A percentile compares a stretch with the other conserved stretches of the same genome.
phyloP scores from a whole-genome alignment of 495 filamentous ascomycete genomes.

The Annulohypoxylon nitens region DNA sequence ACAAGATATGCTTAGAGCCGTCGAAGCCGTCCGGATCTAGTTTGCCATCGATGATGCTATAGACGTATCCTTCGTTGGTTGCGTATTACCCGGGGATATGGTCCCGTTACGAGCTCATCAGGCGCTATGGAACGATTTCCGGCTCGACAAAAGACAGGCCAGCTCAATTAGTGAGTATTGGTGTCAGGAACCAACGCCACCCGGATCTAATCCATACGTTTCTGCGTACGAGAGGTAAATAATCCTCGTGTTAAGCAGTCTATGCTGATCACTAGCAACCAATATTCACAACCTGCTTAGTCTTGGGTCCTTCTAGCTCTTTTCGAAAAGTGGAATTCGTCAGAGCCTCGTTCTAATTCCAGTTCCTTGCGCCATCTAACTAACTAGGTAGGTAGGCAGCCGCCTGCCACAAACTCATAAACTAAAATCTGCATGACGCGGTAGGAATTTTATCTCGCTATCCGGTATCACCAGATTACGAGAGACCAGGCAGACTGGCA shows the following conservation, averaged over 20 bases:
- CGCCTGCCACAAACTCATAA: conserved; percentile 25
- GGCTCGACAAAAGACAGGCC: conserved; percentile 23
- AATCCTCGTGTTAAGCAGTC: conserved; percentile 35
- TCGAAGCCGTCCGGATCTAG: conserved; percentile 27
- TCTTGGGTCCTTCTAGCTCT: conserved; percentile 27
- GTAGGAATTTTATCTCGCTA: conserved; percentile 21
- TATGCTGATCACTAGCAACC: conserved; percentile 27
- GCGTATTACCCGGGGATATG: conserved; percentile 12
- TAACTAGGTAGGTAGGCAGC: not conserved
- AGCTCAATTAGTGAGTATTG: conserved; percentile 20
- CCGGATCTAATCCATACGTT: conserved; percentile 14
- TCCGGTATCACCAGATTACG: conserved; percentile 20
- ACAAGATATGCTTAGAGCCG: conserved; percentile 26
- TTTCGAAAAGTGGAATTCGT: conserved; percentile 35
- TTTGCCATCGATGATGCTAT: conserved; percentile 16
- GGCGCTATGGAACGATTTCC: conserved; percentile 17
- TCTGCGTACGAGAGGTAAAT: conserved; percentile 20
- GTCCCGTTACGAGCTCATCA: conserved; percentile 30
- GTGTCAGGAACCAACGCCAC: conserved; percentile 24
- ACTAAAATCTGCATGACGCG: conserved; percentile 17
- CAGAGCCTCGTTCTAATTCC: conserved; percentile 43
- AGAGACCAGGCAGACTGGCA: conserved; percentile 9
- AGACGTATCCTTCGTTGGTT: conserved; percentile 19
- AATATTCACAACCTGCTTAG: conserved; percentile 21
- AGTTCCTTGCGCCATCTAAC: conserved; percentile 18